phyloP scores from a whole-genome alignment of 2,329 filamentous ascomycete species.

The Tolypocladium ophioglossoides region DNA sequence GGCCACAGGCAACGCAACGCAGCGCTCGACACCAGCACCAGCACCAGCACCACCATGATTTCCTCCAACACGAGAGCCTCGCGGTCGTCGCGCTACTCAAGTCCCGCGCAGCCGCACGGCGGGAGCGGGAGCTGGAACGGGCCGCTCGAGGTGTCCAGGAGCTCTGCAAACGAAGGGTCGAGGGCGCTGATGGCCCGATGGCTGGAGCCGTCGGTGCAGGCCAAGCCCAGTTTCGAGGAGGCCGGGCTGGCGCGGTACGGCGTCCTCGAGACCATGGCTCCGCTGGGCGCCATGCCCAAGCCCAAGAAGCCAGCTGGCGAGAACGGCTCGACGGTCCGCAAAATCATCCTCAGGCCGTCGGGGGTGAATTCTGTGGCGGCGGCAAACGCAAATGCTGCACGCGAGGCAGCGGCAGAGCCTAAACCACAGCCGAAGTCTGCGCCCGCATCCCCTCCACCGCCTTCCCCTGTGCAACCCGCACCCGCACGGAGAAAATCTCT shows the following conservation, averaged over 20 bases:
- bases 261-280: conserved; percentile 74
- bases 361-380: conserved; percentile 9
- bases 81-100: conserved; percentile 44
- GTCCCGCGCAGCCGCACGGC: conserved; percentile 29
- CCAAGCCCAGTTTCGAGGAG: conserved; percentile 67
- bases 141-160: conserved; percentile 27
- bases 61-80: conserved; percentile 36
- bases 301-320: conserved; percentile 27
- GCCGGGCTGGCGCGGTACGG: conserved; percentile 62
- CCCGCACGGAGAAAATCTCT: conserved; percentile 10
- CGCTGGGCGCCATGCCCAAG: conserved; percentile 64
- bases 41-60: conserved; percentile 16
- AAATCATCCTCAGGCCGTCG: conserved; percentile 35
- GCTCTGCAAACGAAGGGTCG: conserved; percentile 24
- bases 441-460: conserved; percentile 5
- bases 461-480: conserved; percentile 11
- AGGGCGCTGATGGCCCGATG: conserved; percentile 43
- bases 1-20: conserved; percentile 5
- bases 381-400: conserved; percentile 6
- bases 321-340: conserved; percentile 19
- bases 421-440: conserved; percentile 2
- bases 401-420: conserved; percentile 14
- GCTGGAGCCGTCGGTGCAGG: conserved; percentile 48
- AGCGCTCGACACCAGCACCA: neutral
- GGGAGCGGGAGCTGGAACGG: conserved; percentile 14